Evolutionary conservation across 331 rosid genomes (phyloP), one percentile per base, ranked within the genome.

Genomic region (Quercus tomentella): DNA sequence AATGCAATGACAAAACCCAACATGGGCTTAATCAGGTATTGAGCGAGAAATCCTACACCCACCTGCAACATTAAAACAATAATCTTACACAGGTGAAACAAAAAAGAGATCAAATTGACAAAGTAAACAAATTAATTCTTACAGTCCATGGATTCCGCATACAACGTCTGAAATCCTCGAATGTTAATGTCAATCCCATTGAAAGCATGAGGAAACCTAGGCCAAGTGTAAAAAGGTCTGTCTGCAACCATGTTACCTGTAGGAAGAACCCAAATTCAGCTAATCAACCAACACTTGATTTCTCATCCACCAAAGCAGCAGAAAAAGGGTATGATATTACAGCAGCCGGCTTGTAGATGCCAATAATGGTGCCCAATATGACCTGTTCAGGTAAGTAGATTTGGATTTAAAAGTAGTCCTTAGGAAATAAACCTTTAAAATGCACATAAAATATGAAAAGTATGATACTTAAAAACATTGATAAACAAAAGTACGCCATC

Each of bases 1-100:
- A 89, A 72, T 73, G 94, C 90, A 85, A 95, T 89, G 70, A n/a
- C 76, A 76, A 92, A 95, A 67, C 99, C 99, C 37, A 95, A 81
- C 85, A 95, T 5, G 77, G 97, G 98, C 73, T 95, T 95, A 74
- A 95, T 89, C 26, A 95, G 76, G 86, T 93, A 95, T 43, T 93
- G 99, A 55, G 99, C 99, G 78, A 95, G 97, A 88, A 93, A 95
- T 73, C 99, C 99, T n/a, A 95, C 90, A 72, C 98, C 98, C 26
- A 95, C 98, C 99, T 95, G 94, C 81, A 85, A 88, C 57, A 76
- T 68, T 80, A 72, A 81, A 86, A 41, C 7, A 21, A 83, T 66
- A 61, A 63, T 35, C 52, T 82, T 75, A 77, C 79, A 74, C 15
- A 52, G 79, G 55, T 10, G 43, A 55, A 72, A 66, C 31, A 12